Evolutionary conservation across 73 alveolate species (phyloP).

Genomic region (Uronychia setigera): DNA sequence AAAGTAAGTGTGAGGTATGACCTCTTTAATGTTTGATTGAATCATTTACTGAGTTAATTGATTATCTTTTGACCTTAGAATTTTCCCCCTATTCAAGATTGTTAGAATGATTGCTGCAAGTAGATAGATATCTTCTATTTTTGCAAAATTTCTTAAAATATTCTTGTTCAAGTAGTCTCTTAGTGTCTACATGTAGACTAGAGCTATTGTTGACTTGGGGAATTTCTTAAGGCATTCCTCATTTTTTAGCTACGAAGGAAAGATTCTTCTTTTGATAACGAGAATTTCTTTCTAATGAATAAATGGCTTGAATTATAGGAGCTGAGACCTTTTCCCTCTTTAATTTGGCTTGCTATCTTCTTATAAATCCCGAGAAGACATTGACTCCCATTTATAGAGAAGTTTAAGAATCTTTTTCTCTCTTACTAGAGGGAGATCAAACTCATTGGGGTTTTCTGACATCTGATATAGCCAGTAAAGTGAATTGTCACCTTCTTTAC

Average conservation of each 20-base stretch:
- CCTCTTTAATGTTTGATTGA: conserved; percentile 30
- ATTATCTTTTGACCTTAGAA: conserved; percentile 47
- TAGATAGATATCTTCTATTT: conserved; percentile 33
- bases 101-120: conserved; percentile 51
- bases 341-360: conserved; percentile 12
- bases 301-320: conserved; percentile 15
- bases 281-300: conserved; percentile 26
- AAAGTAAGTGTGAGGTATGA: conserved; percentile 31
- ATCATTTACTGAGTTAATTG: conserved; percentile 18
- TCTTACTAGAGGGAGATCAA: conserved; percentile 33
- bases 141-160: conserved; percentile 21
- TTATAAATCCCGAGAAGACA: conserved; percentile 5
- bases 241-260: conserved; percentile 10
- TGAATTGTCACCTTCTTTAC: conserved; percentile 38
- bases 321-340: no score
- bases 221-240: conserved; percentile 23
- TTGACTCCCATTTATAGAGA: conserved; percentile 24
- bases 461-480: conserved; percentile 49
- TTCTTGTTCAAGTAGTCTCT: conserved; percentile 51
- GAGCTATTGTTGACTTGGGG: conserved; percentile 27
- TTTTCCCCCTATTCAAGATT: conserved; percentile 39
- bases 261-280: conserved; percentile 33
- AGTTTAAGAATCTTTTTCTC: conserved; percentile 38
- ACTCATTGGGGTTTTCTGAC: conserved; percentile 6
- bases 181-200: conserved; percentile 28